Conservation (phyloP, 768 basidiomycete species). For the Tricholoma sp. region DNA sequence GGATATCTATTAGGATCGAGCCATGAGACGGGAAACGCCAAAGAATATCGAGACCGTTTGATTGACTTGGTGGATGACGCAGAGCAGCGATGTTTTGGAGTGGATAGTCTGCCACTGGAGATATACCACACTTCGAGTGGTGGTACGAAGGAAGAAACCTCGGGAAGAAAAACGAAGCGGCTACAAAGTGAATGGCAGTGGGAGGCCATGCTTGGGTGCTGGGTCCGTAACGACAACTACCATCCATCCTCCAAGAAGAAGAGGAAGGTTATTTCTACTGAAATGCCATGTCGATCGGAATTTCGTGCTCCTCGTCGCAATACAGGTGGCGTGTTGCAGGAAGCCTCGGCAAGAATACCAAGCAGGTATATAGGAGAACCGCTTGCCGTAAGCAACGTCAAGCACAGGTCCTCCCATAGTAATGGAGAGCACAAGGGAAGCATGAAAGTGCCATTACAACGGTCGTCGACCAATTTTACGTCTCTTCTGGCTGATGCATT, state of each 20-base stretch:
- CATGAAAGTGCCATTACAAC: background rate
- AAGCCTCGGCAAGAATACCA: background rate
- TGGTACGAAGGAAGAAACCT: background rate
- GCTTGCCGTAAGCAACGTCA: background rate
- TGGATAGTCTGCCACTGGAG: background rate
- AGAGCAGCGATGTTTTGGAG: conserved; percentile 42
- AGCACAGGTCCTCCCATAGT: background rate
- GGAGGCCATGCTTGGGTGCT: conserved; percentile 42
- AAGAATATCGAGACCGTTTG: conserved; percentile 32
- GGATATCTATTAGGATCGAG: conserved; percentile 13
- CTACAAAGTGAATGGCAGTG: conserved; percentile 34
- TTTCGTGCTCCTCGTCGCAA: background rate
- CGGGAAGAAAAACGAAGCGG: background rate
- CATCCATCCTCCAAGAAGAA: conserved; percentile 6
- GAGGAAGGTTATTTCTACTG: conserved; percentile 4
- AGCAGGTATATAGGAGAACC: background rate
- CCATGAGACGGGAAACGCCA: conserved; percentile 19
- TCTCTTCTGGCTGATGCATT: conserved; percentile 37
- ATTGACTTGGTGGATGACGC: conserved; percentile 47
- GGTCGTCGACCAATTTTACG: conserved; percentile 24
- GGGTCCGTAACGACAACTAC: conserved; percentile 28
- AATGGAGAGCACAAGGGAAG: background rate
- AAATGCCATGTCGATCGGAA: background rate
- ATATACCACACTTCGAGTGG: background rate
- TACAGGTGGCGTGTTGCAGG: too few relatives aligned